Base-by-base conservation (phyloP, 2,329 filamentous ascomycete species). In the Leptosphaerulina australis region DNA sequence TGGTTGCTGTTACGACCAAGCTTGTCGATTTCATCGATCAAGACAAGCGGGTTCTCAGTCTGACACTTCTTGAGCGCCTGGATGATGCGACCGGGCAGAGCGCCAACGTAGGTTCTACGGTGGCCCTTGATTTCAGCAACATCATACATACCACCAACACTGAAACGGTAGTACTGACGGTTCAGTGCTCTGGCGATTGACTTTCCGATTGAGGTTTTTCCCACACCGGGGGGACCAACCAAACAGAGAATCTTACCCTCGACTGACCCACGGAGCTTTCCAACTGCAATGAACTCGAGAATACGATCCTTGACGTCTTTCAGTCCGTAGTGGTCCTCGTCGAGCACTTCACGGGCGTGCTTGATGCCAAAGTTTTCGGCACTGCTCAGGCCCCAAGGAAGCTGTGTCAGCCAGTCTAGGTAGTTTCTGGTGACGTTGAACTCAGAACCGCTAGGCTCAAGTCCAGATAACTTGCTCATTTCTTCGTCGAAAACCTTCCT, bases 261-360 rank as follows among this genome's bases (percentile, higher is more conserved):
- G 0, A 99, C 94, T 0, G 93, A 97, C 30, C 95, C 94, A 37
- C 94, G 88, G 21, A 99, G 85, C 77, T 99, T 99, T 26, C 94
- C 94, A 4, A 99, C 94, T 0, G 94, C 94, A 63, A 99, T 99
- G 68, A 99, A 99, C 71, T 99, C 94, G 7, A 99, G 76, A 55
- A 99, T 99, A 11, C 95, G 90, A 71, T 99, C 94, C 75, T 99
- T 99, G 74, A 99, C 94, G 67, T 99, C 95, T 71, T 99, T 95
- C 46, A 99, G 76, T 0, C 94, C 94, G 70, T 99, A 91, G 70
- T 99, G 94, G 68, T 99, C 94, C 73, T 97, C 92, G 59, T 99
- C 92, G 46, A 99, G 76, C 7, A 99, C 93, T 43, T 82, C 87
- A 76, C 92, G 88, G 6, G 94, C 94, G 64, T 99, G 89, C 62